Conservation (phyloP, 2,329 filamentous ascomycete species). For the Diaporthe helianthi region DNA sequence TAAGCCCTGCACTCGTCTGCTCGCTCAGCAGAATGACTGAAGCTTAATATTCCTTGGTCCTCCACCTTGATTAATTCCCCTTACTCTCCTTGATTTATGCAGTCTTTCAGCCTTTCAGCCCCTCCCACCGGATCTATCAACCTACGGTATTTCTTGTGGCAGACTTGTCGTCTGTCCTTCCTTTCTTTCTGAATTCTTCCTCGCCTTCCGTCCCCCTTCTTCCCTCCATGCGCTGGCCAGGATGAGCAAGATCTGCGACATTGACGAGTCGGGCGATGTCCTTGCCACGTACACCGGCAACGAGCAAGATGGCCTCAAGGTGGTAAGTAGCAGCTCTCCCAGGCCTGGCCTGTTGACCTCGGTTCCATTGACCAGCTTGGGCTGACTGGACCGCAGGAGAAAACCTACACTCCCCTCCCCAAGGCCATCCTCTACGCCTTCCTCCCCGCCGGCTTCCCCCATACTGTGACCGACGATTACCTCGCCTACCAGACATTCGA, state of each 20-base stretch:
- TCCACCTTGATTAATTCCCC: background rate
- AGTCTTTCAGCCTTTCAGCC: background rate
- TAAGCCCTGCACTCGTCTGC: background rate
- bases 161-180: background rate
- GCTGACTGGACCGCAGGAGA: slow-evolving; percentile 40
- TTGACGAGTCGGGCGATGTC: slow-evolving; percentile 48
- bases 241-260: slow-evolving; percentile 45
- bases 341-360: no score
- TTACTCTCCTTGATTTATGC: background rate
- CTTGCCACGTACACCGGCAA: slow-evolving; percentile 44
- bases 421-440: slow-evolving; percentile 71
- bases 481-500: slow-evolving; percentile 74
- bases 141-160: background rate
- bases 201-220: background rate
- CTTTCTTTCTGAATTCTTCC: background rate
- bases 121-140: background rate
- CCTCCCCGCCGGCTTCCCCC: slow-evolving; percentile 85
- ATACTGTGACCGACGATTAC: slow-evolving; percentile 87
- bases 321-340: slow-evolving; percentile 36
- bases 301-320: slow-evolving; percentile 38
- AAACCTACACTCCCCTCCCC: slow-evolving; percentile 45
- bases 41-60: slow-evolving; percentile 20
- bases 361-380: background rate
- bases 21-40: background rate
- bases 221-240: slow-evolving; percentile 18